These are phyloP conservation scores for Tetrapisispora taiwanensis DNA, from an alignment of 805 yeast genomes.

Conservation along the genomic window DNA sequence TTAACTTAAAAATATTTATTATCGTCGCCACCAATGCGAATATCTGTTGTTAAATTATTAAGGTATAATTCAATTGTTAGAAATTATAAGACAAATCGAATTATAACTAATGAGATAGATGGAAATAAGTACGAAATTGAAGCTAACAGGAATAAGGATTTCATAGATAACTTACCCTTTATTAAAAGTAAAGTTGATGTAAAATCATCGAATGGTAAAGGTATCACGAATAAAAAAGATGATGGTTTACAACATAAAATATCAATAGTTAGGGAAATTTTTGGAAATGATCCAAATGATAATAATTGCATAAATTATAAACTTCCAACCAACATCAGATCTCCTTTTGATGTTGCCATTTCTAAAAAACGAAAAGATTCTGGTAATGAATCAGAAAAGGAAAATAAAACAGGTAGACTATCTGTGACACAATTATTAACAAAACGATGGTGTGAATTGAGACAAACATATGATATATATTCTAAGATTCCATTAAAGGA, in stretches of 20 bases:
- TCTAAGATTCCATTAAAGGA: conserved; percentile 31
- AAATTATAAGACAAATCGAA: background rate
- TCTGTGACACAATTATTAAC: conserved; percentile 51
- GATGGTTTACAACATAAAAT: conserved; percentile 10
- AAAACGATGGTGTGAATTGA: conserved; percentile 59
- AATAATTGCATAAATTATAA: conserved; percentile 10
- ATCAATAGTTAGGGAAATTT: conserved; percentile 9
- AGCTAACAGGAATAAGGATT: background rate
- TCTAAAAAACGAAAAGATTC: background rate
- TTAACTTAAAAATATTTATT: no score
- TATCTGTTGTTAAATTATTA: no score
- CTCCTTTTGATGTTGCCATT: conserved; percentile 13
- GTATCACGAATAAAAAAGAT: conserved; percentile 7
- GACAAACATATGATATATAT: conserved; percentile 43
- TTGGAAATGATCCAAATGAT: conserved; percentile 11
- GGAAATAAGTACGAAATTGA: background rate
- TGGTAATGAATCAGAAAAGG: background rate
- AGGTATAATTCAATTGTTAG: background rate
- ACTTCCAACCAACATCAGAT: conserved; percentile 10
- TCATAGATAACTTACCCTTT: background rate
- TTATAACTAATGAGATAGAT: no score
- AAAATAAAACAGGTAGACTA: conserved; percentile 9
- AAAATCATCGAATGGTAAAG: background rate
- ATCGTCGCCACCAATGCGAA: background rate
- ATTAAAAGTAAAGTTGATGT: background rate